Conservation (phyloP, 306 rosid genomes). For the Notholithocarpus densiflorus region DNA sequence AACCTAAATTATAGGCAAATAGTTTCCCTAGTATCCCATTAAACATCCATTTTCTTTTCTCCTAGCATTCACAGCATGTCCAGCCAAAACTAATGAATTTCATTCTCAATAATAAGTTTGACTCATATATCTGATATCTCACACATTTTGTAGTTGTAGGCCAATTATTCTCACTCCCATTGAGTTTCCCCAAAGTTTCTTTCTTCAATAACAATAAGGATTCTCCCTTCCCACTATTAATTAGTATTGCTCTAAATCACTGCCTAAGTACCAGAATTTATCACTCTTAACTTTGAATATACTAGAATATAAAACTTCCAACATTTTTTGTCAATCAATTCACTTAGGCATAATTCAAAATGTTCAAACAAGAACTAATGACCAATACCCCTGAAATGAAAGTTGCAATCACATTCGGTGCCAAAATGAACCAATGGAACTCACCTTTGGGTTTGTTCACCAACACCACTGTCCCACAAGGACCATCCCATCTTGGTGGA, state of each 20-base stretch:
- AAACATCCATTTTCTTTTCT: neutral
- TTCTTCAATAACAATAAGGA: neutral
- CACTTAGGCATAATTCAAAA: neutral
- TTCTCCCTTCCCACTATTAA: neutral
- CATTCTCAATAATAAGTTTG: neutral
- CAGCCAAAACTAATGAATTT: neutral
- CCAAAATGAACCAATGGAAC: neutral
- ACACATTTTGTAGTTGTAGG: neutral
- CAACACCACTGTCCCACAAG: slow-evolving; percentile 74
- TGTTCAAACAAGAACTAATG: neutral
- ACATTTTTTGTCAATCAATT: neutral
- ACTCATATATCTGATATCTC: neutral
- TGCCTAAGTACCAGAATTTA: neutral
- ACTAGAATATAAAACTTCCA: neutral
- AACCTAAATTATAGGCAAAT: neutral
- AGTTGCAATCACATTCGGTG: neutral
- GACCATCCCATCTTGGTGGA: slow-evolving; percentile 78
- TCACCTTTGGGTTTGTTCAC: slow-evolving; percentile 94
- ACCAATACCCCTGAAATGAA: neutral
- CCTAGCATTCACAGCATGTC: neutral
- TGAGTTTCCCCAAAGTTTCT: neutral
- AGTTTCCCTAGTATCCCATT: neutral
- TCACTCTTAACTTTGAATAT: neutral
- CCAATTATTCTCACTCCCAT: neutral
- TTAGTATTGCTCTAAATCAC: neutral